Percentiles rank a stretch among this genome's conserved stretches.
Evolutionary conservation across 164 flowering plant species (phyloP).

Genomic region (Magnolia changhungtana): DNA sequence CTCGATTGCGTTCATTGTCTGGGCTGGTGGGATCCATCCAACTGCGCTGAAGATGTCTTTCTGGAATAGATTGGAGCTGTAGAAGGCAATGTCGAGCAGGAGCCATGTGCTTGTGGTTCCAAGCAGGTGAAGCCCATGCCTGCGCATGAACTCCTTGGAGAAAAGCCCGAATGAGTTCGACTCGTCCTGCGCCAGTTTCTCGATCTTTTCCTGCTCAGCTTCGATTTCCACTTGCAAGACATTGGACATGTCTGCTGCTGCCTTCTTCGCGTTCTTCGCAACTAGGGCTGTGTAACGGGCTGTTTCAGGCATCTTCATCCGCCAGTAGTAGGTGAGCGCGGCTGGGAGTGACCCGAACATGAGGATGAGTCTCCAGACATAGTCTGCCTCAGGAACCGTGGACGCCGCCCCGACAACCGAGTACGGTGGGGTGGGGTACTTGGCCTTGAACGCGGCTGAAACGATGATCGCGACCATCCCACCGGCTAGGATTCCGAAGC

Average conservation of each 20-base stretch:
- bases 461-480: slow-evolving; percentile 63
- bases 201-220: slow-evolving; percentile 28
- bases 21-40: slow-evolving; percentile 35
- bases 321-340: slow-evolving; percentile 64
- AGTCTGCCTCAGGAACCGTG: slow-evolving; percentile 56
- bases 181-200: background rate
- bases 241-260: slow-evolving; percentile 38
- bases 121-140: slow-evolving; percentile 16
- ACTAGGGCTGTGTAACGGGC: slow-evolving; percentile 63
- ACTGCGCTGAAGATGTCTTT: slow-evolving; percentile 30
- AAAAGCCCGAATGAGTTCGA: slow-evolving; percentile 9
- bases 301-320: slow-evolving; percentile 74
- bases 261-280: slow-evolving; percentile 50
- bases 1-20: slow-evolving; percentile 27
- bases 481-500: slow-evolving; percentile 70
- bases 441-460: slow-evolving; percentile 40
- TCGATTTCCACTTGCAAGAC: slow-evolving; percentile 33
- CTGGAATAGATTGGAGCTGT: slow-evolving; percentile 37
- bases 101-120: slow-evolving; percentile 35
- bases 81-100: slow-evolving; percentile 41
- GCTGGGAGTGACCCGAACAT: slow-evolving; percentile 83
- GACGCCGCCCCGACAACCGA: slow-evolving; percentile 38
- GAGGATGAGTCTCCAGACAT: slow-evolving; percentile 62
- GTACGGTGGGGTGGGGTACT: slow-evolving; percentile 43
- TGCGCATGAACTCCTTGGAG: slow-evolving; percentile 17